These are phyloP conservation scores for Penicillium sp. DNA, from an alignment of 2,329 filamentous ascomycete species.

Conservation along the genomic window DNA sequence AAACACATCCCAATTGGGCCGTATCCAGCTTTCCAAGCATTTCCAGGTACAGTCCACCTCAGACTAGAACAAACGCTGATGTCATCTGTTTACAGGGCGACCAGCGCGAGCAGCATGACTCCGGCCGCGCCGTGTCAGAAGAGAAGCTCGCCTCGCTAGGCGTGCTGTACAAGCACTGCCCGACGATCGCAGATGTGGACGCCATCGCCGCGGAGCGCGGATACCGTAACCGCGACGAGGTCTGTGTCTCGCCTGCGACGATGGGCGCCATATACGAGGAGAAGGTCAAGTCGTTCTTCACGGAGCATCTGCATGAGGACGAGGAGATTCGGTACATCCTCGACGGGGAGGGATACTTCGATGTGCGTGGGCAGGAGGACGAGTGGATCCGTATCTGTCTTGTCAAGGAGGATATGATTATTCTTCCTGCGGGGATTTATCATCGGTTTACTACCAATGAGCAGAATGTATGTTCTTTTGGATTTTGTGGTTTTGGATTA, in stretches of 20 bases:
- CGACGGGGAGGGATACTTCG: slow-evolving; percentile 86
- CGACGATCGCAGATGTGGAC: slow-evolving; percentile 66
- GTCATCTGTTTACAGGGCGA: slow-evolving; percentile 64
- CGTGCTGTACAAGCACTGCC: slow-evolving; percentile 72
- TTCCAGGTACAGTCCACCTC: slow-evolving; percentile 2
- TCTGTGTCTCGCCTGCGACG: slow-evolving; percentile 78
- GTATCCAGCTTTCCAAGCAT: background rate
- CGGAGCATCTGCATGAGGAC: slow-evolving; percentile 95
- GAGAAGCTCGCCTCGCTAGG: slow-evolving; percentile 70
- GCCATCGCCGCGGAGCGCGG: slow-evolving; percentile 68
- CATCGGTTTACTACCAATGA: slow-evolving; percentile 95
- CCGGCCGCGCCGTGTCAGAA: slow-evolving; percentile 64
- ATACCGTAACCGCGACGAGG: slow-evolving; percentile 94
- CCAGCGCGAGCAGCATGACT: slow-evolving; percentile 88
- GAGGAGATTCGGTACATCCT: slow-evolving; percentile 97
- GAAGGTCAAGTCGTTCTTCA: slow-evolving; percentile 91
- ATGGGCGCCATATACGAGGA: slow-evolving; percentile 88
- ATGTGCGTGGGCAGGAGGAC: slow-evolving; percentile 78
- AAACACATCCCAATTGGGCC: slow-evolving; percentile 24
- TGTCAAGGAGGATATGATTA: slow-evolving; percentile 85
- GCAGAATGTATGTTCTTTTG: slow-evolving; percentile 67
- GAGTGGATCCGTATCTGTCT: slow-evolving; percentile 85
- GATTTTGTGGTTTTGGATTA: background rate
- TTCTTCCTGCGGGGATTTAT: slow-evolving; percentile 92
- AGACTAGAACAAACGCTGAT: slow-evolving; percentile 6